Base-by-base conservation (phyloP, 129 eudicot species). In the Ambrosia trifida region DNA sequence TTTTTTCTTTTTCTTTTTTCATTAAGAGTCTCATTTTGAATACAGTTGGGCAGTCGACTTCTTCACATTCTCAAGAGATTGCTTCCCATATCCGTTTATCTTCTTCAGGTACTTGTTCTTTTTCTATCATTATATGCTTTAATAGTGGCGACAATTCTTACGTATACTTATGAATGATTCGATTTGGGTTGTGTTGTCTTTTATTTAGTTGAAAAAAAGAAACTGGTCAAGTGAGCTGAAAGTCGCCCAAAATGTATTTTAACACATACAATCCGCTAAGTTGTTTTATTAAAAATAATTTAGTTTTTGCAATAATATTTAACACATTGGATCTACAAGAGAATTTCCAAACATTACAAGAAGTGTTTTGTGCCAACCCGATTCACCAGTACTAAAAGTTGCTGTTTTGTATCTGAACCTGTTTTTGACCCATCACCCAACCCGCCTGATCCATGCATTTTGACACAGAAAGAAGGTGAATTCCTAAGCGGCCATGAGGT, bases 401-500 rank as follows among this genome's bases (percentile, higher is more conserved):
- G 12, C 5, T 65, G n/a, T n/a, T n/a, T n/a, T n/a, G n/a, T n/a
- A n/a, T n/a, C n/a, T n/a, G n/a, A n/a, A n/a, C n/a, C n/a, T n/a
- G n/a, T 2, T 32, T 59, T 35, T 62, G 47, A 35, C 7, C 24
- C 46, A 12, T 7, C 46, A 11, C 16, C 40, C 40, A 58, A 58
- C 40, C 40, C 3, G 18, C 40, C 40, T 58, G 64, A 58, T 31
- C 41, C 18, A 1, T 3, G 40, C 9, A 13, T 58, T 58, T 74
- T 75, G 30, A 47, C 65, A 80, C 93, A 94, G 98, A 94, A 94
- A 87, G 98, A 94, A 60, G 96, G 98, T 40, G 93, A 94, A 81
- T 94, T 82, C 66, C 73, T 89, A 33, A 94, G 95, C 74, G 81
- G 96, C 78, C 96, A 94, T 75, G 95, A 89, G 72, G 93, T 89